Evolutionary conservation across 108 stramenopile genomes (phyloP).

Genomic region (Cyclotella sp.): DNA sequence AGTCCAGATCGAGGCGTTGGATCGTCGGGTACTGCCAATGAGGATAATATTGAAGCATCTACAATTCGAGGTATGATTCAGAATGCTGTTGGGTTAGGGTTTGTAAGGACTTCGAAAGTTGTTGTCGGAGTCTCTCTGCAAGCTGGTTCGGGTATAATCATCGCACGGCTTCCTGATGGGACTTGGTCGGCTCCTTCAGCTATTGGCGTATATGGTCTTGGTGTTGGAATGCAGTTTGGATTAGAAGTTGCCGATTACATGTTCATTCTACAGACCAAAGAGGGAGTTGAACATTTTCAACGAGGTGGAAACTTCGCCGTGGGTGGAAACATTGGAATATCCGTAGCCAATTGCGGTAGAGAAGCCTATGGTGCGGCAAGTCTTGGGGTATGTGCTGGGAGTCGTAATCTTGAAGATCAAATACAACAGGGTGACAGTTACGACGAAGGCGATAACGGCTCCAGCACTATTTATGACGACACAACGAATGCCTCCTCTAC

Average conservation of each 20-base stretch:
- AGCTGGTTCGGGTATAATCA: constrained; percentile 85
- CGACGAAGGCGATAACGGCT: constrained; percentile 32
- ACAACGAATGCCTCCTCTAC: constrained; percentile 28
- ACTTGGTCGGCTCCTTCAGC: constrained; percentile 91
- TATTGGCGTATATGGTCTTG: constrained; percentile 81
- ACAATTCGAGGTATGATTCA: constrained; percentile 84
- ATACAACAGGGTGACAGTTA: constrained; percentile 71
- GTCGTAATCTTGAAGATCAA: constrained; percentile 37
- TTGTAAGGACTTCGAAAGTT: constrained; percentile 86
- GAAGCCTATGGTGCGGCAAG: constrained; percentile 87
- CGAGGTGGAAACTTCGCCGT: constrained; percentile 74
- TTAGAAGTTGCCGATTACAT: constrained; percentile 87
- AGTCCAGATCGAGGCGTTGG: constrained; percentile 16
- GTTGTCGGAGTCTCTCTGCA: constrained; percentile 82
- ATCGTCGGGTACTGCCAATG: not conserved
- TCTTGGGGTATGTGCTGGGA: constrained; percentile 56
- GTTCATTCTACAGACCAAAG: constrained; percentile 84
- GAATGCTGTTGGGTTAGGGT: constrained; percentile 80
- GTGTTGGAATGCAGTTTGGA: constrained; percentile 88
- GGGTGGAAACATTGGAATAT: constrained; percentile 85
- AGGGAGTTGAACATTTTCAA: constrained; percentile 84
- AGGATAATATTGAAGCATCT: constrained; percentile 65
- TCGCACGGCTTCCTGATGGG: constrained; percentile 82
- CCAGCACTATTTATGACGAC: constrained; percentile 28
- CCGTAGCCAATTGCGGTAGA: constrained; percentile 73